phyloP scores from a whole-genome alignment of 73 alveolate species.

The Loxodes magnus region DNA sequence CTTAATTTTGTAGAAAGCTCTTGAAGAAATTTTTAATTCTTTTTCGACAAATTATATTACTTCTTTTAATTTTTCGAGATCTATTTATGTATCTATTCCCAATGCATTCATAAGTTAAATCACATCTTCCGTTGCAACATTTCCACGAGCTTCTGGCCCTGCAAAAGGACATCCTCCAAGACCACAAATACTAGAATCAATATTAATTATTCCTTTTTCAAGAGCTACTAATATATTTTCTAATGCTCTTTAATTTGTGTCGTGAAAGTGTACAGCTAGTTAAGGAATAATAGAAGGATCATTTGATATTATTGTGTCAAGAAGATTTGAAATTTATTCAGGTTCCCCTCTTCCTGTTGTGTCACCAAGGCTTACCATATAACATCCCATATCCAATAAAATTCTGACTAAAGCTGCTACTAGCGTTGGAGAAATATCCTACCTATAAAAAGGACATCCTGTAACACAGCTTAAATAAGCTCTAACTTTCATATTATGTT shows the following conservation, averaged over 20 bases:
- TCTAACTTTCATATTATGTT: slow-evolving; percentile 54
- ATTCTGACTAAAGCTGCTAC: slow-evolving; percentile 39
- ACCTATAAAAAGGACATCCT: slow-evolving; percentile 92
- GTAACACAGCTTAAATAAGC: slow-evolving; percentile 81
- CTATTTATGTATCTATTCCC: slow-evolving; percentile 76
- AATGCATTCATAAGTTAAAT: slow-evolving; percentile 50
- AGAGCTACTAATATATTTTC: slow-evolving; percentile 70
- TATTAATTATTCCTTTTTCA: slow-evolving; percentile 61
- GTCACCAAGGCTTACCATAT: slow-evolving; percentile 87
- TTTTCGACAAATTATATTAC: slow-evolving; percentile 51
- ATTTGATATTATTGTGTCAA: slow-evolving; percentile 26
- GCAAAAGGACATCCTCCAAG: slow-evolving; percentile 98
- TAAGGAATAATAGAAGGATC: not conserved
- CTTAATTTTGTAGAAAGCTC: too few relatives aligned
- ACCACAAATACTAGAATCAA: slow-evolving; percentile 88
- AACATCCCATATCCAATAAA: slow-evolving; percentile 70
- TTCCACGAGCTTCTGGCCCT: slow-evolving; percentile 87
- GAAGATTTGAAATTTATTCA: slow-evolving; percentile 42
- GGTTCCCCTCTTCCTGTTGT: slow-evolving; percentile 87
- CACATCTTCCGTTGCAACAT: slow-evolving; percentile 90
- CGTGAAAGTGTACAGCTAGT: slow-evolving; percentile 83
- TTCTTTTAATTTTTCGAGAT: slow-evolving; percentile 28
- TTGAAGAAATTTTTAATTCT: too few relatives aligned
- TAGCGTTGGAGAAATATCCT: slow-evolving; percentile 58
- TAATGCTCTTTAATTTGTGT: slow-evolving; percentile 75